Conservation (phyloP, 2,329 filamentous ascomycete species). For the Neophaeococcomyces mojaviensis region DNA sequence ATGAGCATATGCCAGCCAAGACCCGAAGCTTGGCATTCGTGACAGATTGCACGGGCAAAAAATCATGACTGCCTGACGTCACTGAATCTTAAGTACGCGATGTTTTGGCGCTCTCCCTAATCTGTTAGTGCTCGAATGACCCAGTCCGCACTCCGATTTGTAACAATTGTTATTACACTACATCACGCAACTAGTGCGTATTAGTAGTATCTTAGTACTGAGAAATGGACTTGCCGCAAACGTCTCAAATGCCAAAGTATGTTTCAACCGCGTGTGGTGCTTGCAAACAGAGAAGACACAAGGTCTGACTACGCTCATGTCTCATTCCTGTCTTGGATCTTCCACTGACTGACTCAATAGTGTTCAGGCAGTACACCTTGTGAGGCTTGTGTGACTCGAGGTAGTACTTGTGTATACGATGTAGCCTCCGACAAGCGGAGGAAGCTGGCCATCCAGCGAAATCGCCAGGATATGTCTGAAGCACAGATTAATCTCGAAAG, state of each 20-base stretch:
- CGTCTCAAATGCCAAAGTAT: slow-evolving; percentile 15
- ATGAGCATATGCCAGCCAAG: too few species aligned
- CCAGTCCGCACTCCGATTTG: too few species aligned
- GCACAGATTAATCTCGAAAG: slow-evolving; percentile 16
- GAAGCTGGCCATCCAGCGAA: slow-evolving; percentile 22
- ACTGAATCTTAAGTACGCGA: too few species aligned
- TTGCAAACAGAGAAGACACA: slow-evolving; percentile 22
- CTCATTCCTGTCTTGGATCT: not conserved
- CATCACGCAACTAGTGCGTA: too few species aligned
- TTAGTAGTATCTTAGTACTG: too few species aligned
- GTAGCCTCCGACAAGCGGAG: slow-evolving; percentile 21
- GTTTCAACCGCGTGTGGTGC: slow-evolving; percentile 23
- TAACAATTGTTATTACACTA: too few species aligned
- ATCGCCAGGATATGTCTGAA: slow-evolving; percentile 19
- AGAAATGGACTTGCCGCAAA: slow-evolving; percentile 1
- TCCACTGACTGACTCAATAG: slow-evolving; percentile 3
- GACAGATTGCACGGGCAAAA: too few species aligned
- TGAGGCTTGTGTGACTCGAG: slow-evolving; percentile 18
- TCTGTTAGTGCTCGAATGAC: too few species aligned
- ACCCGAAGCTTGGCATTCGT: too few species aligned
- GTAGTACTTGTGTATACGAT: slow-evolving; percentile 20
- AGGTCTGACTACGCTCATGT: slow-evolving; percentile 8
- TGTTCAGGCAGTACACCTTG: slow-evolving; percentile 21
- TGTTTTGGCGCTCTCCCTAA: too few species aligned
- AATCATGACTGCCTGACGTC: too few species aligned